Conservation (phyloP, 2,329 filamentous ascomycete genomes). For the Calonectria pteridis region DNA sequence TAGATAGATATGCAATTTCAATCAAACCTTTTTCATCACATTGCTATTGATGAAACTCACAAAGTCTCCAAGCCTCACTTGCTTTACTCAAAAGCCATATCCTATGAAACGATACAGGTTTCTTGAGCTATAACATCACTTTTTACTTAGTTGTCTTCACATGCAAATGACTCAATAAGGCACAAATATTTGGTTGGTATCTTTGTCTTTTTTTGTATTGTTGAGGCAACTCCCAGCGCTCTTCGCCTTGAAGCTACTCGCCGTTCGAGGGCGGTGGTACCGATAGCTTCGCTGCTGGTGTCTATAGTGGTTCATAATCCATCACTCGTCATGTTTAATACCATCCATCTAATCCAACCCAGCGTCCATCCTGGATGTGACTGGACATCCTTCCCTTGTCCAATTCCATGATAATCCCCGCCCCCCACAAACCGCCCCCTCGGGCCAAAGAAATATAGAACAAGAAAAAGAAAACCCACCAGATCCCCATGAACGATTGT, state of each 20-base stretch:
- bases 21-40: not conserved
- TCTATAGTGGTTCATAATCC: constrained; percentile 29
- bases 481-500: constrained; percentile 11
- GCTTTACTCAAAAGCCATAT: not conserved
- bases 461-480: constrained; percentile 16
- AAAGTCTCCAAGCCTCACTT: not conserved
- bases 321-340: constrained; percentile 30
- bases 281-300: constrained; percentile 25
- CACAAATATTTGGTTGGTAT: not conserved
- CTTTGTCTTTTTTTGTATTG: constrained; percentile 19
- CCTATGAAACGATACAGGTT: not conserved
- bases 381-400: not conserved
- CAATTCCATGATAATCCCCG: not conserved
- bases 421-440: constrained; percentile 1
- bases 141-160: not conserved
- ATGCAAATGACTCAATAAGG: not conserved
- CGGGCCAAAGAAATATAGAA: not conserved
- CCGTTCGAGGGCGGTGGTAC: constrained; percentile 16
- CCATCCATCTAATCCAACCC: constrained; percentile 8
- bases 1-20: not conserved
- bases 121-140: not conserved
- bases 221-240: constrained; percentile 21
- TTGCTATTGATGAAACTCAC: not conserved
- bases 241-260: constrained; percentile 18
- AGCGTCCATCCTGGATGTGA: not conserved